Conservation (phyloP, 306 rosid genomes). For the Quercus mongolica region DNA sequence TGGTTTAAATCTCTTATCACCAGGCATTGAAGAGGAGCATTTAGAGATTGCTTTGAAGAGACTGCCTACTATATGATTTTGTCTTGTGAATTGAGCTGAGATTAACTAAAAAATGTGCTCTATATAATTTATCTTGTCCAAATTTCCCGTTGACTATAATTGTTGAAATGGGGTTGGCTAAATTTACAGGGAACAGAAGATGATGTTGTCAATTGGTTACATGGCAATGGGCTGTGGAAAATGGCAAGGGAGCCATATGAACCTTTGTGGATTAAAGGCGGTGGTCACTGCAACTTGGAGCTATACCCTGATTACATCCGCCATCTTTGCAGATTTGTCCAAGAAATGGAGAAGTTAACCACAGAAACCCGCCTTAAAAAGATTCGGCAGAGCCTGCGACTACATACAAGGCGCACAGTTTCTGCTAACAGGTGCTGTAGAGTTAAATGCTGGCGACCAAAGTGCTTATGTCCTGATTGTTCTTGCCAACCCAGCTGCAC, state of each 20-base stretch:
- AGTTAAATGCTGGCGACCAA: constrained; percentile 37
- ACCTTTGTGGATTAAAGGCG: constrained; percentile 96
- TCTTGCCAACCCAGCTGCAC: constrained; percentile 16
- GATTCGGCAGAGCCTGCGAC: constrained; percentile 43
- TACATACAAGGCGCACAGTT: constrained; percentile 26
- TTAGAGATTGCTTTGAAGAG: background rate
- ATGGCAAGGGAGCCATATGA: constrained; percentile 88
- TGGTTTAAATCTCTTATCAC: background rate
- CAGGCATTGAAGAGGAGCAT: background rate
- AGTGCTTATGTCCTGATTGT: constrained; percentile 33
- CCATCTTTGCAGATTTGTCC: constrained; percentile 77
- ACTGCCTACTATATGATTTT: background rate
- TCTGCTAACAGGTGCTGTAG: constrained; percentile 33
- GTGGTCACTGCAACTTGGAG: constrained; percentile 98
- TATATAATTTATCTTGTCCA: background rate
- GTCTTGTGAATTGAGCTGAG: background rate
- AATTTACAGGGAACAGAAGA: constrained; percentile 90
- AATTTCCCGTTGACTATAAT: background rate
- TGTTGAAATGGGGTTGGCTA: constrained; percentile 16
- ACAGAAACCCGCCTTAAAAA: constrained; percentile 65
- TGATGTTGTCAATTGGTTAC: constrained; percentile 89
- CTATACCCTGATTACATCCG: constrained; percentile 93
- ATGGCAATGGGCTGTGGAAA: constrained; percentile 85
- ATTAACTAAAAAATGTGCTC: background rate
- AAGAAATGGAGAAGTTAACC: constrained; percentile 83